Evolutionary conservation across 2,329 filamentous ascomycete species (phyloP).

Genomic region (Podosphaera fusca): DNA sequence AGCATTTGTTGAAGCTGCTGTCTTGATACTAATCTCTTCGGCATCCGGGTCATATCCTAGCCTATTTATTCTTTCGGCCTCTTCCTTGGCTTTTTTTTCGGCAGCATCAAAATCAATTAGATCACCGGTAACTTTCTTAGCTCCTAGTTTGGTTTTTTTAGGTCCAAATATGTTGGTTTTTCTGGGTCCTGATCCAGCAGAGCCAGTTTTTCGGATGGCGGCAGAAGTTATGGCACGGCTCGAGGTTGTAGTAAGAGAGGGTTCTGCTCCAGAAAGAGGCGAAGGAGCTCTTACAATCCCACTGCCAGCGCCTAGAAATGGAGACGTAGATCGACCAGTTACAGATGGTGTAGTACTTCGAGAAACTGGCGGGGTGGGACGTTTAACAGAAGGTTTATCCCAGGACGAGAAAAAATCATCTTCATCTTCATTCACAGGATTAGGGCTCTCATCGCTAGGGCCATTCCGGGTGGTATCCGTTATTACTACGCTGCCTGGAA

Average conservation of each 20-base stretch:
- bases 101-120: constrained; percentile 91
- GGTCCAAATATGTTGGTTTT: constrained; percentile 71
- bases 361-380: constrained; percentile 79
- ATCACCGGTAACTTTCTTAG: constrained; percentile 67
- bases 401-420: constrained; percentile 98
- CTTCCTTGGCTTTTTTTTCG: constrained; percentile 90
- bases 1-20: constrained; percentile 20
- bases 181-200: constrained; percentile 38
- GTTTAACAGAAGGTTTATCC: constrained; percentile 95
- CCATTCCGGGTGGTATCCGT: constrained; percentile 42
- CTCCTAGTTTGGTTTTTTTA: constrained; percentile 74
- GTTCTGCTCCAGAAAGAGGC: constrained; percentile 38
- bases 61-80: constrained; percentile 87
- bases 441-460: constrained; percentile 40
- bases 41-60: constrained; percentile 88
- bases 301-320: constrained; percentile 57
- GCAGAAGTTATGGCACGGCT: constrained; percentile 56
- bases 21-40: constrained; percentile 25
- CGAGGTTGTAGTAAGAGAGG: constrained; percentile 30
- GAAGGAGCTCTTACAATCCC: constrained; percentile 59
- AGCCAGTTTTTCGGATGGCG: constrained; percentile 53
- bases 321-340: constrained; percentile 63
- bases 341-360: constrained; percentile 70
- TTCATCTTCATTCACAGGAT: constrained; percentile 57
- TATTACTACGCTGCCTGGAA: constrained; percentile 53